Evolutionary conservation across 2,329 filamentous ascomycete genomes (phyloP), one percentile per base, ranked within the genome.

Genomic region (Sphaerulina musiva): DNA sequence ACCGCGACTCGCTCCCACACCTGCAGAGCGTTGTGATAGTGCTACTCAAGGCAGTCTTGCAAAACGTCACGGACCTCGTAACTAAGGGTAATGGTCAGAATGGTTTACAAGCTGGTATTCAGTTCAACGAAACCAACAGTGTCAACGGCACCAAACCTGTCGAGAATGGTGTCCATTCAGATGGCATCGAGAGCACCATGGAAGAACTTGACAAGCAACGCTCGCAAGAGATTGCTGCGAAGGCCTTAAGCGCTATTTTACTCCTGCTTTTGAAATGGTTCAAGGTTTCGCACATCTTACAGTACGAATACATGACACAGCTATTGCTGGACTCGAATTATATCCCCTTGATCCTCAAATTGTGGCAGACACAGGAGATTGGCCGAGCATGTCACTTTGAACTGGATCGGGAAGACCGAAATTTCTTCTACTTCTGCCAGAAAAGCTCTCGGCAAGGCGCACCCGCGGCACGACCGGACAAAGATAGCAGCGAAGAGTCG

Each of bases 241-340:
- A 97, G 71, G 92, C 92, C 0, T 85, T 95, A 20, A 93, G 90
- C n/a, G 91, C 87, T 1, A 86, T 90, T 52, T 74, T 98, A 29
- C 75, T 98, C 29, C 76, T 95, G n/a, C 73, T 97, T 43, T 69
- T 97, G 57, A 98, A 97, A 72, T 98, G 93, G 93, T 86, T 97
- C 64, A 95, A 95, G 69, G 77, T 95, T 51, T 96, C 90, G 54
- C 93, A 98, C 68, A 81, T 97, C 29, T 76, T 98, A 60, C 95
- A 96, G 68, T 96, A 93, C 62, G 93, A 98, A 72, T 97, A 96
- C 66, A 76, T 98, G 66, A 92, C 90, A 0, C 93, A 98, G 67
- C 80, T 98, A 2, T 76, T 98, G 9, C 79, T 98, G 29, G 93
- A 98, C 71, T 93, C 89, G 3, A 97, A 95, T 69, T 98, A 96